Percentiles rank a stretch among this genome's conserved stretches.
These are phyloP conservation scores for Dissophora ornata DNA, from an alignment of 192 early-diverging fungal genomes.

Conservation along the genomic window DNA sequence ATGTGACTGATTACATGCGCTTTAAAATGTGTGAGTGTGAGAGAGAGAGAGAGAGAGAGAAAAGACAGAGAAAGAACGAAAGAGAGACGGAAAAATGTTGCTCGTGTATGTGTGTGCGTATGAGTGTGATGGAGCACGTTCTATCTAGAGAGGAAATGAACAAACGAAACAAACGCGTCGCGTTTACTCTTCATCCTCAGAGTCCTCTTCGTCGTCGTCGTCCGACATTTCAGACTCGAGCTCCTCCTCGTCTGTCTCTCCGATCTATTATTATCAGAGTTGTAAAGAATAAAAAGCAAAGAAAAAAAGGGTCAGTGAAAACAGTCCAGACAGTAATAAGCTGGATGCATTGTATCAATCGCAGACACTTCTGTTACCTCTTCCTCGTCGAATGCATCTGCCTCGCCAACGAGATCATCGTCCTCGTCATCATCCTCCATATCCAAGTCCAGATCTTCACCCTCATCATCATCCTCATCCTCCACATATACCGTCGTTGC, in stretches of 20 bases:
- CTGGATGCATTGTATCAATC: too few species aligned
- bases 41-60: too few species aligned
- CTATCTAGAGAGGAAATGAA: not conserved
- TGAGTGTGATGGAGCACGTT: not conserved
- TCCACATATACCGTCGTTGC: constrained; percentile 62
- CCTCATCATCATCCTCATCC: constrained; percentile 48
- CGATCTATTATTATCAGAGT: not conserved
- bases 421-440: constrained; percentile 47
- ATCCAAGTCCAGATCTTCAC: constrained; percentile 42
- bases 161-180: too few species aligned
- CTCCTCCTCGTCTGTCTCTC: constrained; percentile 47
- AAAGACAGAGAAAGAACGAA: too few species aligned
- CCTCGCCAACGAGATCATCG: constrained; percentile 40
- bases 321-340: not conserved
- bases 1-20: too few species aligned
- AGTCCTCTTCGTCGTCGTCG: constrained; percentile 54
- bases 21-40: too few species aligned
- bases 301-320: not conserved
- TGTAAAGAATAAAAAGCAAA: not conserved
- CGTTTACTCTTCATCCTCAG: constrained; percentile 52
- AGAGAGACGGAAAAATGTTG: too few species aligned
- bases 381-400: constrained; percentile 43
- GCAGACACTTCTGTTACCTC: too few species aligned
- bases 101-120: too few species aligned
- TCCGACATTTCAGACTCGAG: constrained; percentile 55